phyloP scores from a whole-genome alignment of 2,329 filamentous ascomycete genomes.

The Exserohilum turcica region DNA sequence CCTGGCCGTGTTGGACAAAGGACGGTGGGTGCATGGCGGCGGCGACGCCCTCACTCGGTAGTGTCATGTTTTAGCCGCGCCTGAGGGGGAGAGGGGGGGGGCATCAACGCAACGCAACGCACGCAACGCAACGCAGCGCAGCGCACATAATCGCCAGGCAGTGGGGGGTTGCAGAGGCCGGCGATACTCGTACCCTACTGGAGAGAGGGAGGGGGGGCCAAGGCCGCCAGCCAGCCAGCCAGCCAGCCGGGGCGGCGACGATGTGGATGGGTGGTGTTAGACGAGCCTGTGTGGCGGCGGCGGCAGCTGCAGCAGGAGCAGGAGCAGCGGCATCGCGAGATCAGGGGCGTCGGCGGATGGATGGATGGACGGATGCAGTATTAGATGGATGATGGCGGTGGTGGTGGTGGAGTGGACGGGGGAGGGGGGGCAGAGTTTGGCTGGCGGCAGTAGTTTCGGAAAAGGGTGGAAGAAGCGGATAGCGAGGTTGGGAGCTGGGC shows the following conservation, averaged over 20 bases:
- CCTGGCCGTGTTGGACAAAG: constrained; percentile 33
- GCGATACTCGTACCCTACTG: constrained; percentile 16
- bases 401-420: too few species aligned
- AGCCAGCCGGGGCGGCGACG: not conserved
- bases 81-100: not conserved
- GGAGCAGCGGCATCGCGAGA: constrained; percentile 25
- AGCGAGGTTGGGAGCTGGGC: constrained; percentile 21
- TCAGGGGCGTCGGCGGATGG: constrained; percentile 25
- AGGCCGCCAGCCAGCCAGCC: constrained; percentile 3
- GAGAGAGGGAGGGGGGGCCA: constrained; percentile 13
- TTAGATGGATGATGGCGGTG: too few species aligned
- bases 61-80: constrained; percentile 44
- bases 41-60: constrained; percentile 24
- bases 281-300: constrained; percentile 15
- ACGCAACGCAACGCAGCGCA: not conserved
- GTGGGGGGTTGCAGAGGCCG: constrained; percentile 15
- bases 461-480: constrained; percentile 24
- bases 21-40: constrained; percentile 27
- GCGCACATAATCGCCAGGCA: constrained; percentile 29
- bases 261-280: constrained; percentile 8
- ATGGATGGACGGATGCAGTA: not conserved
- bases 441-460: constrained; percentile 41
- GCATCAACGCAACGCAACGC: too few species aligned
- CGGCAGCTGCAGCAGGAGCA: constrained; percentile 15
- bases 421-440: constrained; percentile 32